phyloP scores from a whole-genome alignment of 2,329 filamentous ascomycete genomes.

The Calonectria fujianensis region DNA sequence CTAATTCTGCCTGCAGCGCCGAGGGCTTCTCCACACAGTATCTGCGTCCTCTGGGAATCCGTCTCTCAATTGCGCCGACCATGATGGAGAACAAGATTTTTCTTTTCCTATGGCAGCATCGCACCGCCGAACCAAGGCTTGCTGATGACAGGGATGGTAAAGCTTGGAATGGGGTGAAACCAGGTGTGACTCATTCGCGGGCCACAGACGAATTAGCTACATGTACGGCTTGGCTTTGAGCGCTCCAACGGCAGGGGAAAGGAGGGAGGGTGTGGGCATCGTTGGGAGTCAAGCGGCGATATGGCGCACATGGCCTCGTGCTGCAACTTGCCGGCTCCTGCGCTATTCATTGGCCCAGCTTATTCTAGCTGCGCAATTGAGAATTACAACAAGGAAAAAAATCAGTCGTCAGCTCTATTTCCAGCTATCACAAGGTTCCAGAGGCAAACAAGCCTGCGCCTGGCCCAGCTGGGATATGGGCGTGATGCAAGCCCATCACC shows the following conservation, averaged over 20 bases:
- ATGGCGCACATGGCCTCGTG: slow-evolving; percentile 37
- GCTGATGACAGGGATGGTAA: slow-evolving; percentile 49
- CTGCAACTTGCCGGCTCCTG: slow-evolving; percentile 43
- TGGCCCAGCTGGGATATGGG: slow-evolving; percentile 10
- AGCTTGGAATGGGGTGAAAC: slow-evolving; percentile 56
- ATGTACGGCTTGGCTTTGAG: slow-evolving; percentile 45
- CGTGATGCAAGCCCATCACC: slow-evolving; percentile 29
- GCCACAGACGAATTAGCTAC: slow-evolving; percentile 50
- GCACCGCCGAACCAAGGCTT: slow-evolving; percentile 49
- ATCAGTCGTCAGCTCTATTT: slow-evolving; percentile 4
- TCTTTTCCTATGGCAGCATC: slow-evolving; percentile 41
- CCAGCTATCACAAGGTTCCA: slow-evolving; percentile 26
- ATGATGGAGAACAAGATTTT: slow-evolving; percentile 44
- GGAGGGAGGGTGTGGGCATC: slow-evolving; percentile 31
- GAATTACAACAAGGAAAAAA: slow-evolving; percentile 8
- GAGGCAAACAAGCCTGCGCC: slow-evolving; percentile 20
- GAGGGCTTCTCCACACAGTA: slow-evolving; percentile 22
- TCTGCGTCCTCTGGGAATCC: slow-evolving; percentile 20
- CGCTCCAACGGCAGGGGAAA: slow-evolving; percentile 29
- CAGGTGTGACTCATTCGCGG: slow-evolving; percentile 55
- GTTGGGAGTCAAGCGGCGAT: slow-evolving; percentile 29
- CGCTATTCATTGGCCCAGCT: slow-evolving; percentile 36
- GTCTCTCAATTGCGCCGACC: slow-evolving; percentile 47
- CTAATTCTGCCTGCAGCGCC: slow-evolving; percentile 25
- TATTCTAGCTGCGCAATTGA: slow-evolving; percentile 33